phyloP scores from a whole-genome alignment of 805 yeast species.

The Pichia heedii region DNA sequence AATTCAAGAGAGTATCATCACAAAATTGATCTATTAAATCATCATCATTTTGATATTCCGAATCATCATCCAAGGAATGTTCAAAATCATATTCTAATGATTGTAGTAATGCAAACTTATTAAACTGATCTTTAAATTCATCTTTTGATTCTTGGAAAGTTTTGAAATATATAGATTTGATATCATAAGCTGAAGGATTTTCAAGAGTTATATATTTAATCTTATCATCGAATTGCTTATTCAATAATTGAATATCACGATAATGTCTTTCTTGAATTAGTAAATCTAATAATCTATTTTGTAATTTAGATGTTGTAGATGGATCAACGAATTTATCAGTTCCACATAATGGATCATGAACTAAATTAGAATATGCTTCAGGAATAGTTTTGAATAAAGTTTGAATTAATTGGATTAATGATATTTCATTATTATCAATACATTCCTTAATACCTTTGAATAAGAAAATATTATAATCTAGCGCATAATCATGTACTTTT shows the following conservation, averaged over 20 bases:
- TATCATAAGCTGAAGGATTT: conserved; percentile 26
- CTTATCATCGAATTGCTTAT: conserved; percentile 15
- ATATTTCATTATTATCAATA: conserved; percentile 13
- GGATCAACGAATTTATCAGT: conserved; percentile 9
- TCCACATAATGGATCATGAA: conserved; percentile 18
- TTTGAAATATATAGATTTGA: conserved; percentile 25
- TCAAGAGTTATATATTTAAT: conserved; percentile 19
- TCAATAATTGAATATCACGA: conserved; percentile 24
- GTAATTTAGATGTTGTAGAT: conserved; percentile 27
- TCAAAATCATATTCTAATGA: conserved; percentile 30
- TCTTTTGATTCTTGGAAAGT: conserved; percentile 16
- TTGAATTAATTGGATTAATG: conserved; percentile 17
- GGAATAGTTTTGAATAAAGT: conserved; percentile 18
- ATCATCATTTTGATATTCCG: conserved; percentile 21
- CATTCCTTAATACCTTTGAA: conserved; percentile 24
- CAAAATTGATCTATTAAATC: conserved; percentile 25
- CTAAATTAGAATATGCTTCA: conserved; percentile 16
- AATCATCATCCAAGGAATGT: conserved; percentile 16
- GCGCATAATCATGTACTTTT: conserved; percentile 27
- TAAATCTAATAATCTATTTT: conserved; percentile 26
- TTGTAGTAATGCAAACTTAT: conserved; percentile 27
- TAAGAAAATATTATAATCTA: conserved; percentile 31
- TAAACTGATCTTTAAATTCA: conserved; percentile 21
- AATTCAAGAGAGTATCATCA: conserved; percentile 20
- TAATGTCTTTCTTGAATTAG: conserved; percentile 30